phyloP scores from a whole-genome alignment of 305 asterid genomes.

The Fraxinus dipetala region DNA sequence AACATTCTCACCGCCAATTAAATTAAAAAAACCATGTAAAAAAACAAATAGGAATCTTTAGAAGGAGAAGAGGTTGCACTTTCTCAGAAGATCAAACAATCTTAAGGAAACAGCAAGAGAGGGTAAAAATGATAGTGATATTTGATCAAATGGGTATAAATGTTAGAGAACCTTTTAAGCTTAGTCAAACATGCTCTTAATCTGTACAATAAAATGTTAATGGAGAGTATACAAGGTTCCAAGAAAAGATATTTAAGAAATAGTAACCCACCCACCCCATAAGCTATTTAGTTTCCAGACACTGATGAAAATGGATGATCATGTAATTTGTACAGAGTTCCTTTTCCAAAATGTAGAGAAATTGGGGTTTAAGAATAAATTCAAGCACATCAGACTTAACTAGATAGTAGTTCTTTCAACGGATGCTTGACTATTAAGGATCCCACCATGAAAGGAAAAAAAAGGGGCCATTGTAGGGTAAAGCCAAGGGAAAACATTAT shows the following conservation, averaged over 20 bases:
- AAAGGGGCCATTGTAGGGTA: conserved; percentile 1
- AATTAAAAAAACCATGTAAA: too few relatives aligned
- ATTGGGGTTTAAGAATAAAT: not conserved
- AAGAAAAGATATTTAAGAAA: not conserved
- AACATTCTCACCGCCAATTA: not conserved
- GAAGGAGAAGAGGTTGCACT: not conserved
- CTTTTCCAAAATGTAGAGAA: not conserved
- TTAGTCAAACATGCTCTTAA: not conserved
- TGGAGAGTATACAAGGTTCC: not conserved
- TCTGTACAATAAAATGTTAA: not conserved
- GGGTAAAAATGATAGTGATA: not conserved
- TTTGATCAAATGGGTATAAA: not conserved
- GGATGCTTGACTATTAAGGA: not conserved
- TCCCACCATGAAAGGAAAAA: not conserved
- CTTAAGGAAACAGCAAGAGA: conserved; percentile 10
- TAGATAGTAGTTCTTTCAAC: not conserved
- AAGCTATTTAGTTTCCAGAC: not conserved
- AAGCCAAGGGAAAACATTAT: not conserved
- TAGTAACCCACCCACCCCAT: not conserved
- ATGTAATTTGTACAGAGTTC: not conserved
- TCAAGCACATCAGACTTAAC: not conserved
- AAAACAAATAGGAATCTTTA: not conserved
- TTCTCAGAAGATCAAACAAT: conserved; percentile 6
- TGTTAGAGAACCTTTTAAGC: not conserved
- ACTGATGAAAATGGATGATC: not conserved